These are phyloP conservation scores for carrot (Daucus carota) DNA, from an alignment of 129 eudicot species.

Conservation along the genomic window DNA sequence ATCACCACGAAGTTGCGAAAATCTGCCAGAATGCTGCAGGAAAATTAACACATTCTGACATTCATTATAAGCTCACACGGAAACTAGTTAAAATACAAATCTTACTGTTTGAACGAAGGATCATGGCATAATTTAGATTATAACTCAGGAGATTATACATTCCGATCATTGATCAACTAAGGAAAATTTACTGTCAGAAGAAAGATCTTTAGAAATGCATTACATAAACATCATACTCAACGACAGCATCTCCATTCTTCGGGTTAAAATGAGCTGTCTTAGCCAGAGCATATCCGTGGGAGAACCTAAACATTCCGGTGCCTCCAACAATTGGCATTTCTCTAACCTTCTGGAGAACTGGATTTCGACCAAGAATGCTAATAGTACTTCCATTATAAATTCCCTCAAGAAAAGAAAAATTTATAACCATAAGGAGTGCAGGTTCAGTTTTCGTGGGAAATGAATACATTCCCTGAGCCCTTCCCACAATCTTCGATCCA, in stretches of 20 bases:
- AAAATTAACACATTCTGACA: background rate
- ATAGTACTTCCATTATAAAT: conserved; percentile 37
- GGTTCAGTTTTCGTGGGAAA: conserved; percentile 20
- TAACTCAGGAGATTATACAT: background rate
- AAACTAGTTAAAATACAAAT: too few species aligned
- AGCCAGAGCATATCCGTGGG: conserved; percentile 32
- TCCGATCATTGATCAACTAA: too few species aligned
- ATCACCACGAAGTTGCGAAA: background rate
- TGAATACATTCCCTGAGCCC: conserved; percentile 43
- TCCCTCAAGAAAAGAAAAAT: conserved; percentile 22
- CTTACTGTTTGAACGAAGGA: too few species aligned
- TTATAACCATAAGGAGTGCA: conserved; percentile 32
- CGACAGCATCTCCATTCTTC: conserved; percentile 27
- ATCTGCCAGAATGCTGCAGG: background rate
- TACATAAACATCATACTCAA: conserved; percentile 32
- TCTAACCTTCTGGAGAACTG: conserved; percentile 23
- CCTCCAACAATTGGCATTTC: conserved; percentile 46
- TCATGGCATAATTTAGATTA: too few species aligned
- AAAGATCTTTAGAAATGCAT: background rate
- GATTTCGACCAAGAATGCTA: conserved; percentile 32
- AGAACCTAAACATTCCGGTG: conserved; percentile 37
- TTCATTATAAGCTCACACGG: too few species aligned
- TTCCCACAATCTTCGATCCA: conserved; percentile 31
- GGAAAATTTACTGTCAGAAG: too few species aligned
- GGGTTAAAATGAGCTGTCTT: conserved; percentile 18